These are phyloP conservation scores for Solanum sitiens DNA, from an alignment of 257 asterid species.

Conservation along the genomic window DNA sequence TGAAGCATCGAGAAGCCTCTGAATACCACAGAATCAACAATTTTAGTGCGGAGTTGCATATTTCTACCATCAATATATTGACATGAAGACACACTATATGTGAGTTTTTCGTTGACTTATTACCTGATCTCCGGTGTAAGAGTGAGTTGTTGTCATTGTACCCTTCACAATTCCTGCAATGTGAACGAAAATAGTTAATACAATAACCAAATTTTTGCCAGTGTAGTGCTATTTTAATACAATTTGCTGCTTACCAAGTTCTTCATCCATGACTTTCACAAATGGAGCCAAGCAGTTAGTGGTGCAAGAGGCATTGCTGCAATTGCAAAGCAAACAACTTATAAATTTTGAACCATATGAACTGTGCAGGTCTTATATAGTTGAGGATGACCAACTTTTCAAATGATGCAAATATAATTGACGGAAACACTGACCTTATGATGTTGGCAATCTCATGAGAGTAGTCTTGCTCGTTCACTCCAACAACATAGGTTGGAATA, in stretches of 20 bases:
- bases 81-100: not conserved
- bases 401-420: not conserved
- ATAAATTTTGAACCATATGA: not conserved
- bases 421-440: conserved; percentile 39
- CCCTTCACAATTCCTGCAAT: conserved; percentile 87
- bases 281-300: conserved; percentile 97
- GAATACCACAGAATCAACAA: not conserved
- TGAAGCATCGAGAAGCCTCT: conserved; percentile 93
- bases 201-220: not conserved
- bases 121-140: conserved; percentile 98
- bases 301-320: conserved; percentile 97
- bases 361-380: not conserved
- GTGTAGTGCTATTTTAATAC: not conserved
- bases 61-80: not conserved
- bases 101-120: not conserved
- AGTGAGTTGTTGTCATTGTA: conserved; percentile 95
- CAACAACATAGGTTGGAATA: conserved; percentile 85
- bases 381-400: not conserved
- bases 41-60: not conserved
- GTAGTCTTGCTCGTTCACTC: conserved; percentile 82
- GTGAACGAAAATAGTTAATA: not conserved
- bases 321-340: not conserved
- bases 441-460: conserved; percentile 65
- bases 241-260: conserved; percentile 39
- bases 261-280: conserved; percentile 78